Percentiles rank a stretch among this genome's conserved stretches.
These are phyloP conservation scores for Xylariaceae sp. DNA, from an alignment of 2,329 filamentous ascomycete genomes.

Conservation along the genomic window DNA sequence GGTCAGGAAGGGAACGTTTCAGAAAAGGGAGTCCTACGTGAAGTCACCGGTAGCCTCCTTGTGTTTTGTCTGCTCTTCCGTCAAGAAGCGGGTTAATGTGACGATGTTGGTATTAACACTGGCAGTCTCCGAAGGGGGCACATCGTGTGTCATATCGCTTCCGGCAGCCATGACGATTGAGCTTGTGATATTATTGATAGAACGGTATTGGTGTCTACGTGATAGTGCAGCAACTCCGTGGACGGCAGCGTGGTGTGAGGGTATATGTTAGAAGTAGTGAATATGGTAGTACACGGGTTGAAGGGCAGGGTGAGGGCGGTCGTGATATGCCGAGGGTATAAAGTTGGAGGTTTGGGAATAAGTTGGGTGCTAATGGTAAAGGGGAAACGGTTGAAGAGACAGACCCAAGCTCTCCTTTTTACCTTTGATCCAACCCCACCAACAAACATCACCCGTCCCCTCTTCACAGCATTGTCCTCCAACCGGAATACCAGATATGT, in stretches of 20 bases:
- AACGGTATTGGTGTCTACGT: neutral
- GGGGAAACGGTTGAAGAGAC: slow-evolving; percentile 8
- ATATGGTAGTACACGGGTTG: neutral
- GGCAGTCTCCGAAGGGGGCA: slow-evolving; percentile 53
- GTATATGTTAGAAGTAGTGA: too few relatives aligned
- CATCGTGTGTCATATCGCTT: slow-evolving; percentile 19
- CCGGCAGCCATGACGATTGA: slow-evolving; percentile 21
- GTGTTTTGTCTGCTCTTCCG: slow-evolving; percentile 90
- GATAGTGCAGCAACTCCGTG: too few relatives aligned
- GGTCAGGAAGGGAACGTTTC: neutral
- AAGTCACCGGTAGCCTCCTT: slow-evolving; percentile 97
- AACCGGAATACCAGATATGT: neutral
- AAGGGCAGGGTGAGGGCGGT: slow-evolving; percentile 1
- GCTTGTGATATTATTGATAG: neutral
- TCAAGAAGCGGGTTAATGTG: slow-evolving; percentile 91
- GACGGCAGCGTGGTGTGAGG: too few relatives aligned
- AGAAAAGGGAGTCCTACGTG: slow-evolving; percentile 58
- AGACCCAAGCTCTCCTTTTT: neutral
- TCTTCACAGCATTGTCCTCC: neutral
- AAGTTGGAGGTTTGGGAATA: neutral
- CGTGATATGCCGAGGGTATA: slow-evolving; percentile 1
- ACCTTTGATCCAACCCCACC: neutral
- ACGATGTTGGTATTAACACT: slow-evolving; percentile 94
- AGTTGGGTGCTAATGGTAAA: slow-evolving; percentile 9
- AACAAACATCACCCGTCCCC: slow-evolving; percentile 1